Evolutionary conservation across 2,329 filamentous ascomycete species (phyloP).

Genomic region (Mollisiaceae sp.): DNA sequence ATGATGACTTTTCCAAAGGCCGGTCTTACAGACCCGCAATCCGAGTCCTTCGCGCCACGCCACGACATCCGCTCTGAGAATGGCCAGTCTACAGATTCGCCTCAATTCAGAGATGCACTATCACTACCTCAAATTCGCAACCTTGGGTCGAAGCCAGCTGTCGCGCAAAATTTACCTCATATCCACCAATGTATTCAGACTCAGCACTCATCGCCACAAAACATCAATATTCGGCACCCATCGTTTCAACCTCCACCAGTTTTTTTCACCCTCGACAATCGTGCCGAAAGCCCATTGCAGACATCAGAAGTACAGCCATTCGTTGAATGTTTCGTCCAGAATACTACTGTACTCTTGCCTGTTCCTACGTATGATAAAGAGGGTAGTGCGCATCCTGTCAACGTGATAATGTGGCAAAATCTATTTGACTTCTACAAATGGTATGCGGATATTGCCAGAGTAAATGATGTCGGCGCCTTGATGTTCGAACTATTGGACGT

Average conservation of each 20-base stretch:
- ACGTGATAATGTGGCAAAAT: constrained; percentile 20
- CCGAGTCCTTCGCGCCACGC: not conserved
- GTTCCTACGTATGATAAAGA: not conserved
- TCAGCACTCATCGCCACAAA: constrained; percentile 2
- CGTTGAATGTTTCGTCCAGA: constrained; percentile 14
- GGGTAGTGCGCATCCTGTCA: constrained; percentile 4
- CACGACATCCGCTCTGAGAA: not conserved
- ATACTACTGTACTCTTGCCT: constrained; percentile 7
- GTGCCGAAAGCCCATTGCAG: constrained; percentile 9
- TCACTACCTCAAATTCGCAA: not conserved
- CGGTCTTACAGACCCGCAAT: not conserved
- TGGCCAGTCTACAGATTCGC: not conserved
- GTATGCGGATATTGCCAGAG: constrained; percentile 11
- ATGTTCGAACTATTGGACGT: constrained; percentile 23
- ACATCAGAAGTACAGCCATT: constrained; percentile 12
- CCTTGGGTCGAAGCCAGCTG: not conserved
- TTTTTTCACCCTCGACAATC: constrained; percentile 22
- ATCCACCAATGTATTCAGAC: not conserved
- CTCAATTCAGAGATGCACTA: not conserved
- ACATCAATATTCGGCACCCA: not conserved
- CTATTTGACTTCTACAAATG: constrained; percentile 18
- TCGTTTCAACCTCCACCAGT: constrained; percentile 17
- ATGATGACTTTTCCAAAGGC: not conserved
- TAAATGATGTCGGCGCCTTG: constrained; percentile 8
- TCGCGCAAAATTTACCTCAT: not conserved